A percentile compares a stretch with the other conserved stretches of the same genome.
Evolutionary conservation across 768 basidiomycete species (phyloP).

Genomic region (Tremella yokohamensis): DNA sequence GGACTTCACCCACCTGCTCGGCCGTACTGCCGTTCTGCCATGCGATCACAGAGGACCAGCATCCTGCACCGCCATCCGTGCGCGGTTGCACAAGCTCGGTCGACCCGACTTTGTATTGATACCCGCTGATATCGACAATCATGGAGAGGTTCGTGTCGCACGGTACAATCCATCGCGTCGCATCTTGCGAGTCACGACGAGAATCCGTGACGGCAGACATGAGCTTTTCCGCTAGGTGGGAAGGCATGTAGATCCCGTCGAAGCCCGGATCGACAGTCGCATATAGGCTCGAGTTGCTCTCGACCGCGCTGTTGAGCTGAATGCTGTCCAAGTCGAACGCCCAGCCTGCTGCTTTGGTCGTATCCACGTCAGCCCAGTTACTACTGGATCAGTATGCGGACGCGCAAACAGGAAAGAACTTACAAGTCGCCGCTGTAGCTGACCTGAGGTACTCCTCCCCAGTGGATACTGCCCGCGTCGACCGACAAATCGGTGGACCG

Average conservation of each 20-base stretch:
- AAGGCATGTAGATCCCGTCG: conserved; percentile 41
- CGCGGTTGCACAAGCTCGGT: conserved; percentile 37
- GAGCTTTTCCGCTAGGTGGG: conserved; percentile 29
- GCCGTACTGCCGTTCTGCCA: conserved; percentile 43
- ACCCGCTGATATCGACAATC: conserved; percentile 29
- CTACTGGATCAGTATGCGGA: conserved; percentile 13
- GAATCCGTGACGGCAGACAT: conserved; percentile 28
- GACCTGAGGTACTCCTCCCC: conserved; percentile 39
- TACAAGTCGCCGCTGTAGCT: conserved; percentile 43
- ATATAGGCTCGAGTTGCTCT: conserved; percentile 23
- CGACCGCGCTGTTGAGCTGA: conserved; percentile 23
- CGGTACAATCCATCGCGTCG: conserved; percentile 40
- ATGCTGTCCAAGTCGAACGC: conserved; percentile 33
- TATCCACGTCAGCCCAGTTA: conserved; percentile 39
- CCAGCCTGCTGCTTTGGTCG: conserved; percentile 34
- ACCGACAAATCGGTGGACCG: conserved; percentile 15
- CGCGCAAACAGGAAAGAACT: conserved; percentile 12
- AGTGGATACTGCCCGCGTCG: conserved; percentile 41
- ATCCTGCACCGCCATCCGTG: conserved; percentile 19
- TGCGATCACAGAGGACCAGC: conserved; percentile 42
- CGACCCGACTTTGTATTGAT: conserved; percentile 35
- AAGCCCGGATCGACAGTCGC: conserved; percentile 45
- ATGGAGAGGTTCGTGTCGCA: conserved; percentile 42
- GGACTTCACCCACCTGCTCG: conserved; percentile 37
- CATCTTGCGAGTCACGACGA: conserved; percentile 22